These are phyloP conservation scores for Monascus ruber DNA, from an alignment of 2,329 filamentous ascomycete genomes.

Conservation along the genomic window DNA sequence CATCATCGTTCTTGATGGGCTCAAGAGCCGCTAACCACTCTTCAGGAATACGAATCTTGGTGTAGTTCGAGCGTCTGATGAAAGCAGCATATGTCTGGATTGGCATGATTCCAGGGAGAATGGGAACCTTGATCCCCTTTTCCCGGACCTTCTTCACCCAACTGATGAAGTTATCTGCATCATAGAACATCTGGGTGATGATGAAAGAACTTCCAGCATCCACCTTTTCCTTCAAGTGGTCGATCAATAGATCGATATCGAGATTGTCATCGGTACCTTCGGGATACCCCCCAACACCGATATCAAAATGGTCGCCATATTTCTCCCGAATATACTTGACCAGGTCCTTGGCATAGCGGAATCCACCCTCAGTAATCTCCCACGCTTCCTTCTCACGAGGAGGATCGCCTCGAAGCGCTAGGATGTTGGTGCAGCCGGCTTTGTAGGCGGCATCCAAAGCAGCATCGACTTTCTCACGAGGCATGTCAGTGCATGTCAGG, in stretches of 20 bases:
- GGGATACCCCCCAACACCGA: conserved; percentile 92
- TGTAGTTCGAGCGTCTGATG: conserved; percentile 79
- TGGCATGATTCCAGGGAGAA: conserved; percentile 81
- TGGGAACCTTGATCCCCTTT: conserved; percentile 70
- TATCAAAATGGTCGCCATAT: conserved; percentile 88
- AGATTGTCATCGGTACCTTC: conserved; percentile 92
- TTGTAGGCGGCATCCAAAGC: conserved; percentile 83
- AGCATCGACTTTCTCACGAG: conserved; percentile 76
- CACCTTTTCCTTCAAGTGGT: conserved; percentile 94
- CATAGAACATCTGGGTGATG: conserved; percentile 99
- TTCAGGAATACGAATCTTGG: conserved; percentile 70
- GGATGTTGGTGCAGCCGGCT: conserved; percentile 91
- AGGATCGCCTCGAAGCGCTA: conserved; percentile 85
- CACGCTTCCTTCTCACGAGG: conserved; percentile 89
- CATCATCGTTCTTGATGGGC: conserved; percentile 92
- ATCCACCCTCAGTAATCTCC: conserved; percentile 76
- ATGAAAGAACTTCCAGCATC: conserved; percentile 90
- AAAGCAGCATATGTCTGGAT: conserved; percentile 95
- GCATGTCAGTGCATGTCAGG: conserved; percentile 97
- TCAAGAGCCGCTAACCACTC: conserved; percentile 74
- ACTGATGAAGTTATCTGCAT: conserved; percentile 83
- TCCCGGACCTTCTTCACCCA: conserved; percentile 83
- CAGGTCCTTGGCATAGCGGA: conserved; percentile 84
- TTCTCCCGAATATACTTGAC: conserved; percentile 69
- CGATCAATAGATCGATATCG: conserved; percentile 70